Percentiles rank a stretch among this genome's conserved stretches.
phyloP scores from a whole-genome alignment of 371 early-diverging fungal species.

The Lichtheimia ornata region DNA sequence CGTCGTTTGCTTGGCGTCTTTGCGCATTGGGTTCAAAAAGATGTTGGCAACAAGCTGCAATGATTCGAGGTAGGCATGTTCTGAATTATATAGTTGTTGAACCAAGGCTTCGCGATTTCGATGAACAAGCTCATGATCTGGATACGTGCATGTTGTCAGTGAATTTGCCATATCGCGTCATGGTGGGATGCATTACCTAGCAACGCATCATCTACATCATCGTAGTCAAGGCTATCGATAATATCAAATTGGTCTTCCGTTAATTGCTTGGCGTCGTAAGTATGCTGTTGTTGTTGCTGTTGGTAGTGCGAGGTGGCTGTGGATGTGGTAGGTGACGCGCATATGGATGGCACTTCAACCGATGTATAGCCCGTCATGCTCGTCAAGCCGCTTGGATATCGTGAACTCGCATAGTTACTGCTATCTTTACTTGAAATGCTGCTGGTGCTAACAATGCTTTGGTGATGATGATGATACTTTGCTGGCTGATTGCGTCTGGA shows the following conservation, averaged over 20 bases:
- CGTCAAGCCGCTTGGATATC: slow-evolving; percentile 15
- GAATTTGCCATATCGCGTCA: background rate
- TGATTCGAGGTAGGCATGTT: slow-evolving; percentile 38
- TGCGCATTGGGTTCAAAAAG: slow-evolving; percentile 32
- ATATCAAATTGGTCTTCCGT: slow-evolving; percentile 22
- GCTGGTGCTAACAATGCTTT: slow-evolving; percentile 3
- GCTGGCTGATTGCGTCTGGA: background rate
- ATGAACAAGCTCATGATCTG: slow-evolving; percentile 41
- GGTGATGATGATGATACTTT: background rate
- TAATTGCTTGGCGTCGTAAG: background rate
- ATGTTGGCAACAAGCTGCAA: slow-evolving; percentile 29
- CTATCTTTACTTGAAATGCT: slow-evolving; percentile 12
- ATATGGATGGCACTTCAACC: slow-evolving; percentile 2
- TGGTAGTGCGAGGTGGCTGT: background rate
- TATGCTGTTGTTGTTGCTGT: slow-evolving; percentile 1
- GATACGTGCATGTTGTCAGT: background rate
- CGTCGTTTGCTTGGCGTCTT: slow-evolving; percentile 30
- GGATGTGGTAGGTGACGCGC: background rate
- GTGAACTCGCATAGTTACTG: background rate
- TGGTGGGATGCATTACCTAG: slow-evolving; percentile 19
- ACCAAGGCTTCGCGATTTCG: slow-evolving; percentile 39
- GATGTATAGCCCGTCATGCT: slow-evolving; percentile 10
- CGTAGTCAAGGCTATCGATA: slow-evolving; percentile 18
- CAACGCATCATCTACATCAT: slow-evolving; percentile 25
- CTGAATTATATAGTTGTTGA: slow-evolving; percentile 30